These are phyloP conservation scores for Ogataea salicorniae DNA, from an alignment of 805 yeast species.

Conservation along the genomic window DNA sequence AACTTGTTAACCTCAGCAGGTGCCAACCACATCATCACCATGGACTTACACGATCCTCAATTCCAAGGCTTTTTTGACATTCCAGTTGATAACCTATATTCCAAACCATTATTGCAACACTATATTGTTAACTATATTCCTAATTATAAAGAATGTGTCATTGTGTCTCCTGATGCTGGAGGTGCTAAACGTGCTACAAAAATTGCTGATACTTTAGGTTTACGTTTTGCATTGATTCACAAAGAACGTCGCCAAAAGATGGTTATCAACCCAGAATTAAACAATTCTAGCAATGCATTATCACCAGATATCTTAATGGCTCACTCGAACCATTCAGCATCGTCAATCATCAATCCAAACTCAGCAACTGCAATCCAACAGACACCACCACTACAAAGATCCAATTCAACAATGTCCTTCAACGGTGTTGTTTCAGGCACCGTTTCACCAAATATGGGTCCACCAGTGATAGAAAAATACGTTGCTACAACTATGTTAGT, in stretches of 20 bases:
- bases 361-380: constrained; percentile 13
- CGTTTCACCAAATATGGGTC: not conserved
- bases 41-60: constrained; percentile 98
- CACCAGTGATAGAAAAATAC: constrained; percentile 18
- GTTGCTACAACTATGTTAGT: constrained; percentile 90
- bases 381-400: constrained; percentile 9
- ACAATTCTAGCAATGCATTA: not conserved
- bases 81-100: constrained; percentile 91
- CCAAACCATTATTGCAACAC: constrained; percentile 80
- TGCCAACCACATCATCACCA: constrained; percentile 92
- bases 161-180: constrained; percentile 98
- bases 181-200: constrained; percentile 97
- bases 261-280: constrained; percentile 18
- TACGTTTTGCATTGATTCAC: constrained; percentile 91
- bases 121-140: constrained; percentile 77
- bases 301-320: constrained; percentile 10
- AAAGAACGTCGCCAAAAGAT: constrained; percentile 71
- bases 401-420: constrained; percentile 16
- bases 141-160: constrained; percentile 75
- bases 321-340: constrained; percentile 13
- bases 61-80: constrained; percentile 96
- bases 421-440: constrained; percentile 6
- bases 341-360: constrained; percentile 10
- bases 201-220: constrained; percentile 82
- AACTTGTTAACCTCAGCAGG: constrained; percentile 86